A percentile compares a stretch with the other conserved stretches of the same genome.
Conservation (phyloP, 2,329 filamentous ascomycete genomes). For the Neofusicoccum parvum region DNA sequence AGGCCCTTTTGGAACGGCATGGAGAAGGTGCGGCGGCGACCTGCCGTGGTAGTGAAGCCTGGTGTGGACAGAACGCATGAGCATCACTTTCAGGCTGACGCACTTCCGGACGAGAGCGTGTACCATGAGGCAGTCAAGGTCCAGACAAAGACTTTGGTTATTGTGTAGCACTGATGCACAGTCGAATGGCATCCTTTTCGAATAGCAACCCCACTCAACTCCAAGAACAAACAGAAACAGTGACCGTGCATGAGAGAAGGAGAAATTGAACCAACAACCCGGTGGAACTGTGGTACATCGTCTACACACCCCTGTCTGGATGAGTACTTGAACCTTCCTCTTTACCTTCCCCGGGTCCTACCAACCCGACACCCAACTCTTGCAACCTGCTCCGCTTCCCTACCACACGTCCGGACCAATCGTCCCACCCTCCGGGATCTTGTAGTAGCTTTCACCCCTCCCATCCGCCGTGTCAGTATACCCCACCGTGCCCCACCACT, state of each 20-base stretch:
- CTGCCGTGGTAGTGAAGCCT: neutral
- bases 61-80: slow-evolving; percentile 21
- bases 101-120: slow-evolving; percentile 20
- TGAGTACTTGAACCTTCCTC: too few relatives aligned
- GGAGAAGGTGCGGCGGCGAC: neutral
- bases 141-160: slow-evolving; percentile 22
- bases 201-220: too few relatives aligned
- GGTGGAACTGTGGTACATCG: too few relatives aligned
- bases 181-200: too few relatives aligned
- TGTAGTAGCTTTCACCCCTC: slow-evolving; percentile 22
- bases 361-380: neutral
- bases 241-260: too few relatives aligned
- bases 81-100: slow-evolving; percentile 20
- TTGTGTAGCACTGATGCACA: slow-evolving; percentile 19
- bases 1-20: neutral
- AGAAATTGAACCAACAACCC: too few relatives aligned
- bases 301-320: too few relatives aligned
- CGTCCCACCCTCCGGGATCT: neutral
- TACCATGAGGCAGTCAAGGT: slow-evolving; percentile 24
- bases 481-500: slow-evolving; percentile 64
- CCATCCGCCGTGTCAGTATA: slow-evolving; percentile 51
- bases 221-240: too few relatives aligned
- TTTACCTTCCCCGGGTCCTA: neutral
- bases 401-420: slow-evolving; percentile 2
- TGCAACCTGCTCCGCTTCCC: neutral